phyloP scores from a whole-genome alignment of 2,329 filamentous ascomycete genomes.

The Ceratocystis smalleyi region DNA sequence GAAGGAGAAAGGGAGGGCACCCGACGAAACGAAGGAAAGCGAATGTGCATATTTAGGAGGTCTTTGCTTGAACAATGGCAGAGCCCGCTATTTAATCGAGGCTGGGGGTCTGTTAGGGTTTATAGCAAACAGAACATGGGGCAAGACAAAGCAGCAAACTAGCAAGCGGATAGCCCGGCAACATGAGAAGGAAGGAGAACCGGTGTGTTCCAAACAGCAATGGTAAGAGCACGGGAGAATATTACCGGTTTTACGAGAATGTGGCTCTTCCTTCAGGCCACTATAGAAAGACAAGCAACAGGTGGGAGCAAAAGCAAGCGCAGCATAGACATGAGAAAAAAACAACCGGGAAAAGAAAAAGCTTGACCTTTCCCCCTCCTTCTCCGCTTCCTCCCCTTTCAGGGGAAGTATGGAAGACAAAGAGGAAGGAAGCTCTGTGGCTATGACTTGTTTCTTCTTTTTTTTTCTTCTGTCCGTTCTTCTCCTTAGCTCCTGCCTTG shows the following conservation, averaged over 20 bases:
- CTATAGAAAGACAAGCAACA: background rate
- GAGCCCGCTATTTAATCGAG: background rate
- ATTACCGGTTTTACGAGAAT: no score
- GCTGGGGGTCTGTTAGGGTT: no score
- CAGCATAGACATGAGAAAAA: background rate
- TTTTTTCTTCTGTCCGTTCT: background rate
- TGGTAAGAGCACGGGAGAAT: background rate
- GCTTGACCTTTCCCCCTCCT: background rate
- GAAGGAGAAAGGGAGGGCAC: background rate
- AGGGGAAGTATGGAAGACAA: background rate
- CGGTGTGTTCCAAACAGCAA: background rate
- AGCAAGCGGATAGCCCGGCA: background rate
- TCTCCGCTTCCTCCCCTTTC: background rate
- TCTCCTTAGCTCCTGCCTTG: background rate
- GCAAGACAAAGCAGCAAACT: background rate
- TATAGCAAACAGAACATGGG: background rate
- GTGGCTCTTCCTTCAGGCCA: no score
- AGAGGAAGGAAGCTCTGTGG: background rate
- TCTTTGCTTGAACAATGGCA: background rate
- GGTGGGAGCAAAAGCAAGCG: background rate
- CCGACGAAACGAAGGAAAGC: background rate
- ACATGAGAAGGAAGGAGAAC: background rate
- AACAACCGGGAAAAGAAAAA: background rate
- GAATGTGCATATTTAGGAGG: background rate
- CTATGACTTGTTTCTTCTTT: slow-evolving; percentile 2